A percentile compares a stretch with the other conserved stretches of the same genome.
Evolutionary conservation across 1,284 basidiomycete species (phyloP).

Genomic region (Trichosporon sp.): DNA sequence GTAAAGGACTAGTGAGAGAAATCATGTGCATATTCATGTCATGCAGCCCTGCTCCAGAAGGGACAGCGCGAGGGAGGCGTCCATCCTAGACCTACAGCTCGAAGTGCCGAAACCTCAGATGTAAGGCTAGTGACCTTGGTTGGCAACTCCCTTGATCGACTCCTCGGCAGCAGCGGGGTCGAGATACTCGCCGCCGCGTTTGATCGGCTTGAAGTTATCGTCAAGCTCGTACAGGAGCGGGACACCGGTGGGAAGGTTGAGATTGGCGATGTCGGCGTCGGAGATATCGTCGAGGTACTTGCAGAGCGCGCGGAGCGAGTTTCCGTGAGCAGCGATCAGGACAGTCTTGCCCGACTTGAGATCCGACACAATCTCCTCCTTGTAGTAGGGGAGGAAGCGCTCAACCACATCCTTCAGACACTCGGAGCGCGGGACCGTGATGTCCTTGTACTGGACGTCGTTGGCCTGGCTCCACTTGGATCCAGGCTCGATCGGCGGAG

Average conservation of each 20-base stretch:
- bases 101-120: too few relatives aligned
- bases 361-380: not conserved
- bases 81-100: too few relatives aligned
- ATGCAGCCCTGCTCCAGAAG: too few relatives aligned
- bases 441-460: not conserved
- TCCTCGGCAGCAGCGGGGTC: conserved; percentile 5
- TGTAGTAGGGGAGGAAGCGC: conserved; percentile 7
- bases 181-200: conserved; percentile 2
- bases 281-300: conserved; percentile 8
- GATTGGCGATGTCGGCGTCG: conserved; percentile 1
- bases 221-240: conserved; percentile 10
- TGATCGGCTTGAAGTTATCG: not conserved
- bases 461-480: not conserved
- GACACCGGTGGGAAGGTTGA: conserved; percentile 8
- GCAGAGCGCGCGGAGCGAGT: conserved; percentile 8
- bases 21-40: too few relatives aligned
- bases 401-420: conserved; percentile 10
- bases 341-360: conserved; percentile 2
- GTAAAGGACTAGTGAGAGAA: too few relatives aligned
- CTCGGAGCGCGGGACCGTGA: not conserved
- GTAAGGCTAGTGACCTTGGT: too few relatives aligned
- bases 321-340: conserved; percentile 4
- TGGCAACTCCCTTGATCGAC: not conserved
- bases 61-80: too few relatives aligned
- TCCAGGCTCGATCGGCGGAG: not conserved